These are phyloP conservation scores for Crepidotus variabilis DNA, from an alignment of 768 basidiomycete genomes.

Conservation along the genomic window DNA sequence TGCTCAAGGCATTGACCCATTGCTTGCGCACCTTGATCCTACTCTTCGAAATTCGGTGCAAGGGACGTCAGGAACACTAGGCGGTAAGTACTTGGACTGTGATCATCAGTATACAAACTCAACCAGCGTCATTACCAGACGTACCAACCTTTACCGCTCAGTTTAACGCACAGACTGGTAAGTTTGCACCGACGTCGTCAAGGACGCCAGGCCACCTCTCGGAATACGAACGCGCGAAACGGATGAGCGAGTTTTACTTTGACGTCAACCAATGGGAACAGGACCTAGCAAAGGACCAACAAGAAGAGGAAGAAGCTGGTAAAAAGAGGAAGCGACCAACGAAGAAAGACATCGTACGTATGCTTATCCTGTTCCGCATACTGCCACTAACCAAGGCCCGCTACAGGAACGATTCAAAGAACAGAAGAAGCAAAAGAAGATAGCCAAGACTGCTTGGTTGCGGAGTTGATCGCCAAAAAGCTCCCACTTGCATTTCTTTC, in stretches of 20 bases:
- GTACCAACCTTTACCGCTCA: slow-evolving; percentile 57
- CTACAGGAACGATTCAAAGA: slow-evolving; percentile 78
- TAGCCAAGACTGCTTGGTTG: slow-evolving; percentile 86
- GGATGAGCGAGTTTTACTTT: slow-evolving; percentile 89
- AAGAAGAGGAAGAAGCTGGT: slow-evolving; percentile 44
- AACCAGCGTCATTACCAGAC: slow-evolving; percentile 15
- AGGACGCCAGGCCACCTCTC: slow-evolving; percentile 75
- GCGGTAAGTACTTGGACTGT: slow-evolving; percentile 12
- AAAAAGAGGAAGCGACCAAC: slow-evolving; percentile 76
- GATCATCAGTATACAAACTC: not conserved
- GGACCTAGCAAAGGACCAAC: slow-evolving; percentile 48
- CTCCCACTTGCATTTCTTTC: no score
- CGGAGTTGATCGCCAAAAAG: slow-evolving; percentile 43
- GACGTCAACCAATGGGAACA: slow-evolving; percentile 79
- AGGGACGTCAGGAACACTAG: slow-evolving; percentile 24
- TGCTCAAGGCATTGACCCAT: slow-evolving; percentile 81
- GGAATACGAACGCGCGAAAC: slow-evolving; percentile 76
- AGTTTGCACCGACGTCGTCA: slow-evolving; percentile 62
- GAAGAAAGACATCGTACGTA: slow-evolving; percentile 80
- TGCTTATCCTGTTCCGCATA: slow-evolving; percentile 1
- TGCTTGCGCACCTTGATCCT: slow-evolving; percentile 78
- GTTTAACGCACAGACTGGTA: slow-evolving; percentile 80
- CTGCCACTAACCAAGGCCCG: slow-evolving; percentile 7
- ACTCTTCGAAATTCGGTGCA: slow-evolving; percentile 43
- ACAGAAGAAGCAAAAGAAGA: slow-evolving; percentile 77